Base-by-base conservation (phyloP, 495 filamentous ascomycete genomes). In the Bathelium albidoporum region DNA sequence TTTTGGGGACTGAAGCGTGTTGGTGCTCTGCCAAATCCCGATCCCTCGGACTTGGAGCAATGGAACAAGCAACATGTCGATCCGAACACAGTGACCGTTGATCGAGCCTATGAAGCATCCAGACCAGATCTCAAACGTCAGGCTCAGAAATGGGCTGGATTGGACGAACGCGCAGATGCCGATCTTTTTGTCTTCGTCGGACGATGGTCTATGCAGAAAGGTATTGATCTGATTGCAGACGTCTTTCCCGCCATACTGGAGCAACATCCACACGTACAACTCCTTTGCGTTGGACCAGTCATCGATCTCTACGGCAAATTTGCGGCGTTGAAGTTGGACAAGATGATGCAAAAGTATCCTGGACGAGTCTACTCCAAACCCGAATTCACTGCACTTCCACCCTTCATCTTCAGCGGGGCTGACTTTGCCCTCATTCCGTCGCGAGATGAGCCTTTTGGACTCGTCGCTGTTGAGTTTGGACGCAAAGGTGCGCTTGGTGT, bases 391-490 rank as follows among this genome's bases (percentile, higher is more conserved):
- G 80, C 83, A 0, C 76, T 91, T 1, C 88, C 87, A 14, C 84
- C 86, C 0, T 90, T 81, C 72, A 85, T 91, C 66, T 90, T 90
- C 74, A 87, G 83, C 59, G 88, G 88, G 22, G 87, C 88, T 20
- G 88, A 91, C 59, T 90, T 91, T 65, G 87, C 88, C 18, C 76
- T 91, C 34, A 90, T 91, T 62, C 88, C 88, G 5, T 89, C 86
- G 20, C 83, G 88, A 63, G 88, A 91, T 65, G 88, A 91, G 71
- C 88, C 88, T 0, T 91, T 91, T 66, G 88, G 88, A 32, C 74
- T 91, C n/a, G 88, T 90, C 2, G 88, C 88, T 32, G 88, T 91
- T 52, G 88, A 91, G 69, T 91, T 90, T 66, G 88, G 88, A 29
- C 79, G 88, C 28, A 90, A 90, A 71, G 88, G 88, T 45, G 88